These are phyloP conservation scores for Beauveria brongniartii DNA, from an alignment of 2,329 filamentous ascomycete species.

Conservation along the genomic window DNA sequence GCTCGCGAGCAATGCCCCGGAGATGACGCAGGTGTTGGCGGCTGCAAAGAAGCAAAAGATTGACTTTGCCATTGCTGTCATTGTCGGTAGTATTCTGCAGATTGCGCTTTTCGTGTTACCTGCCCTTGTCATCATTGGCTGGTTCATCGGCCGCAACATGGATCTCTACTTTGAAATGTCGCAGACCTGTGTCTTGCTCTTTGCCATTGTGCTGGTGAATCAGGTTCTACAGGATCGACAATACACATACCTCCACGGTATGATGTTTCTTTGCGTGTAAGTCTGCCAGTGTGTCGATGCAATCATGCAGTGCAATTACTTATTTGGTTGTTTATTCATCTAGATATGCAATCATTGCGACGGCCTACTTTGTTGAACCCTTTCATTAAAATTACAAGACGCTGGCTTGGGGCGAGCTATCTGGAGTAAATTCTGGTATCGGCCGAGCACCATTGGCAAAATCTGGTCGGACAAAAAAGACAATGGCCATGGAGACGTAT, in stretches of 20 bases:
- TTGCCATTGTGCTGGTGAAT: slow-evolving; percentile 14
- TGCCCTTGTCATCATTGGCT: slow-evolving; percentile 12
- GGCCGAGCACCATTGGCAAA: not conserved
- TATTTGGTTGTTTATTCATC: not conserved
- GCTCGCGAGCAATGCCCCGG: slow-evolving; percentile 13
- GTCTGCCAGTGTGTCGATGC: not conserved
- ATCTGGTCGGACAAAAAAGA: slow-evolving; percentile 13
- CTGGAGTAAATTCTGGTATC: not conserved
- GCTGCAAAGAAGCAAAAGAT: slow-evolving; percentile 13
- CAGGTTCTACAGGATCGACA: slow-evolving; percentile 14
- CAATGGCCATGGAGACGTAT: slow-evolving; percentile 13
- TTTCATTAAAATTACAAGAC: slow-evolving; percentile 6
- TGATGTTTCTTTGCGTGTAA: slow-evolving; percentile 14
- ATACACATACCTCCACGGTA: slow-evolving; percentile 14
- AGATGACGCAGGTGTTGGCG: slow-evolving; percentile 14
- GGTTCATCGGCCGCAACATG: slow-evolving; percentile 10
- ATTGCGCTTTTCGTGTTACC: slow-evolving; percentile 15
- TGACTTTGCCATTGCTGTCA: slow-evolving; percentile 14
- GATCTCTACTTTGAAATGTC: slow-evolving; percentile 14
- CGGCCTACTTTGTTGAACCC: slow-evolving; percentile 5
- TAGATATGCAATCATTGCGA: slow-evolving; percentile 9
- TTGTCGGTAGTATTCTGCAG: slow-evolving; percentile 15
- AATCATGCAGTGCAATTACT: not conserved
- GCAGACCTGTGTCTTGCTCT: slow-evolving; percentile 14
- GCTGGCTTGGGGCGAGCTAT: not conserved